Percentiles rank a stretch among this genome's conserved stretches.
These are phyloP conservation scores for Ajuga chamaepitys DNA, from an alignment of 257 asterid genomes.

Conservation along the genomic window DNA sequence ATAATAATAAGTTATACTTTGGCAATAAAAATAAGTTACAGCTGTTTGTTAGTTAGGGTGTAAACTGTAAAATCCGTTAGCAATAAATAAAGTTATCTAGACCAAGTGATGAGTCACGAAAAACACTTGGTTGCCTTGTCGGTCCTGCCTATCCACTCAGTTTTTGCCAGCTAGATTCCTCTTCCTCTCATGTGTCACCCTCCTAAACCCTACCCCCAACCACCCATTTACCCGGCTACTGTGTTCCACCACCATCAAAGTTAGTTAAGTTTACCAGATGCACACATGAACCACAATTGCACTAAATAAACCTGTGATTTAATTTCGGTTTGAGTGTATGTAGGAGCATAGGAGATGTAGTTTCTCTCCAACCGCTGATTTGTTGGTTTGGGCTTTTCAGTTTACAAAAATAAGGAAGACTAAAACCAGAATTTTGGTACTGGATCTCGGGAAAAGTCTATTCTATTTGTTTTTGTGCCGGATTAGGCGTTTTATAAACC, in stretches of 20 bases:
- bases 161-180: constrained; percentile 36
- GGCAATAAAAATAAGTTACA: no score
- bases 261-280: constrained; percentile 4
- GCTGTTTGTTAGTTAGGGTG: no score
- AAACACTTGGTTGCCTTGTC: constrained; percentile 34
- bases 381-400: not conserved
- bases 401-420: not conserved
- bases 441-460: constrained; percentile 15
- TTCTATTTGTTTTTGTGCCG: not conserved
- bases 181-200: constrained; percentile 52
- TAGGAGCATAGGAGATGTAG: not conserved
- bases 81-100: constrained; percentile 18
- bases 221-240: constrained; percentile 9
- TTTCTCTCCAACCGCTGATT: not conserved
- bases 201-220: constrained; percentile 29
- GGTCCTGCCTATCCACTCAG: constrained; percentile 43
- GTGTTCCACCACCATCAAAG: constrained; percentile 12
- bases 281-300: not conserved
- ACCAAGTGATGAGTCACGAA: constrained; percentile 2
- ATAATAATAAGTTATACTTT: no score
- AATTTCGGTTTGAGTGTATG: not conserved
- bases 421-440: constrained; percentile 5
- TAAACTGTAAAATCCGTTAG: no score
- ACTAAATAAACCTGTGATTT: not conserved
- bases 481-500: constrained; percentile 1